Base-by-base conservation (phyloP, 345 rosid genomes). In the Lumnitzera littorea region DNA sequence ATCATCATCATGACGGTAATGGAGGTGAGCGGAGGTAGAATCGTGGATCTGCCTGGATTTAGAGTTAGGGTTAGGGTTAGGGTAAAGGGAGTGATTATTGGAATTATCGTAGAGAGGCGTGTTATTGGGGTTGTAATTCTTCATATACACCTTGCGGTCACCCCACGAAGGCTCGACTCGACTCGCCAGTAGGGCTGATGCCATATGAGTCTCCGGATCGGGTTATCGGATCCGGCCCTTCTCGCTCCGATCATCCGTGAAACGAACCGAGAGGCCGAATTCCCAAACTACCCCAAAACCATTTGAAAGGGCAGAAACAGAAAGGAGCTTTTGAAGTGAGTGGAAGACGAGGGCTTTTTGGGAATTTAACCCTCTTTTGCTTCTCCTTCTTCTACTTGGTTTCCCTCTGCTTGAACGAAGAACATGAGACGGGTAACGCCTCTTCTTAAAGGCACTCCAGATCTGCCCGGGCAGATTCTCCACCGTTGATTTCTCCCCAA, bases 141-240 rank as follows among this genome's bases (percentile, higher is more conserved):
- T 73, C 80, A 62, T 63, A 49, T 62, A 75, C 63, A 70, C 78
- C 72, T 71, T 63, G 16, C 61, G 56, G 17, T 66, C 81, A 2
- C 72, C 76, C 81, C 81, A 74, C 50, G 61, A 57, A 15, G 81
- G 75, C 55, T 74, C 82, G 48, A 65, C 74, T 67, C 70, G 66
- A 53, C 76, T 74, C 46, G 68, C 70, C 72, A 72, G 55, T 27
- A 74, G 61, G 60, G 76, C 76, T 47, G 72, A 74, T 23, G 81
- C 77, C 81, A 76, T 76, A 51, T 9, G 63, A 51, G 1, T 49
- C 53, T 46, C 61, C 24, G 43, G 24, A 23, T 58, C 63, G 57
- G 62, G 57, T 50, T 15, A 60, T 12, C 48, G 46, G 61, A 49
- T 49, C 54, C 66, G 60, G 58, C 66, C 51, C 56, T 24, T 7